Evolutionary conservation across 805 yeast genomes (phyloP).

Genomic region (Myxozyma sirexii): DNA sequence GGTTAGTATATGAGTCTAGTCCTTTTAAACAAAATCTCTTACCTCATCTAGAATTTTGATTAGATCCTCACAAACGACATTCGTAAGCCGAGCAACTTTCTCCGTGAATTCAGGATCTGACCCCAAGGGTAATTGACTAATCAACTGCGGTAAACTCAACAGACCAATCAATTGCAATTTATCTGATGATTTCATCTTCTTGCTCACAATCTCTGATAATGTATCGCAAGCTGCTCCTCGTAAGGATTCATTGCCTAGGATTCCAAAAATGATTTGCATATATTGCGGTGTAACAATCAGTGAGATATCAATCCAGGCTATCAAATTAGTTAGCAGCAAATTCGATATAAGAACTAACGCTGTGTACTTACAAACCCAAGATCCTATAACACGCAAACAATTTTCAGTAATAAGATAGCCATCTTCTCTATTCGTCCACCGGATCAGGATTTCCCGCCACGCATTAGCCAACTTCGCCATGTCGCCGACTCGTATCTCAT

Average conservation of each 20-base stretch:
- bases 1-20: conserved; percentile 35
- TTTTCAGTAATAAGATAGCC: conserved; percentile 56
- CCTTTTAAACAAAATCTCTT: conserved; percentile 15
- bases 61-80: conserved; percentile 75
- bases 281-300: conserved; percentile 66
- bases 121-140: conserved; percentile 45
- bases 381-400: conserved; percentile 70
- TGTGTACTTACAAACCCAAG: conserved; percentile 57
- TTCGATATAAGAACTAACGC: background rate
- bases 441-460: conserved; percentile 65
- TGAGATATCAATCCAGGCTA: conserved; percentile 85
- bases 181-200: conserved; percentile 75
- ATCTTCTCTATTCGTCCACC: conserved; percentile 40
- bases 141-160: conserved; percentile 64
- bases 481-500: conserved; percentile 75
- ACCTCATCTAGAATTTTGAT: conserved; percentile 62
- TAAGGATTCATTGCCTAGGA: conserved; percentile 49
- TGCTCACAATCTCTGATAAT: conserved; percentile 65
- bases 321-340: background rate
- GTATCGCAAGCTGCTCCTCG: conserved; percentile 61
- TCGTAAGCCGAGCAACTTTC: conserved; percentile 70
- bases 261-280: conserved; percentile 60
- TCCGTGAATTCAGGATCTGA: conserved; percentile 71
- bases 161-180: conserved; percentile 70
- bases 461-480: conserved; percentile 63